A percentile compares a stretch with the other conserved stretches of the same genome.
These are phyloP conservation scores for Phytophthora nicotianae DNA, from an alignment of 352 stramenopile species.

Conservation along the genomic window DNA sequence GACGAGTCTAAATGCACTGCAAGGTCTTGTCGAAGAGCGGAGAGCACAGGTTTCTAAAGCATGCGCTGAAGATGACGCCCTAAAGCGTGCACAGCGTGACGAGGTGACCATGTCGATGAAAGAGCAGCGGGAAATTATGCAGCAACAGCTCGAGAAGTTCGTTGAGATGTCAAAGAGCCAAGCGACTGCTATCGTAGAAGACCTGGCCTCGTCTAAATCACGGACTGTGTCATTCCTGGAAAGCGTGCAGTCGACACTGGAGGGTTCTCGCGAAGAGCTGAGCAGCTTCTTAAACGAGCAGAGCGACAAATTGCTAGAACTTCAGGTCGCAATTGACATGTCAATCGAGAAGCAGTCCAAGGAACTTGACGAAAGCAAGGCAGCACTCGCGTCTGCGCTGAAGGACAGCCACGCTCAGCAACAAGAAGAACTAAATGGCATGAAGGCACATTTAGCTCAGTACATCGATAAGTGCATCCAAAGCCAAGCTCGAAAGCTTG, in stretches of 20 bases:
- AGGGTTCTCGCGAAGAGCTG: slow-evolving; percentile 40
- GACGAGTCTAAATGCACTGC: slow-evolving; percentile 36
- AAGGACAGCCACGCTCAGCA: slow-evolving; percentile 43
- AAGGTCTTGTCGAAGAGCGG: slow-evolving; percentile 38
- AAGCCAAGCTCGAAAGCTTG: slow-evolving; percentile 42
- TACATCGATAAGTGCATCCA: slow-evolving; percentile 55
- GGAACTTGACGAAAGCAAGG: slow-evolving; percentile 46
- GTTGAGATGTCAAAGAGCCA: slow-evolving; percentile 43
- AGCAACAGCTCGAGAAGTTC: slow-evolving; percentile 40
- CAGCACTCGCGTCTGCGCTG: slow-evolving; percentile 33
- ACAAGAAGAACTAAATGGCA: slow-evolving; percentile 44
- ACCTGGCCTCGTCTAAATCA: slow-evolving; percentile 38
- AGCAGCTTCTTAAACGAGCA: slow-evolving; percentile 48
- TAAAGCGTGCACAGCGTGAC: slow-evolving; percentile 24
- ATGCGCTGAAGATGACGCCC: slow-evolving; percentile 16
- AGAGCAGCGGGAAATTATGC: slow-evolving; percentile 35
- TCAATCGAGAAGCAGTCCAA: slow-evolving; percentile 52
- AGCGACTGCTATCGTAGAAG: slow-evolving; percentile 30
- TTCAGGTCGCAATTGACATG: slow-evolving; percentile 51
- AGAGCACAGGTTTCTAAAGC: slow-evolving; percentile 28
- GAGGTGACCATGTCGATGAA: slow-evolving; percentile 33
- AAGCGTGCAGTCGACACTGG: slow-evolving; percentile 33
- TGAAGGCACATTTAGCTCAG: slow-evolving; percentile 51
- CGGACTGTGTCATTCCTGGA: slow-evolving; percentile 39
- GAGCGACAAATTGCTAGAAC: slow-evolving; percentile 49